A percentile compares a stretch with the other conserved stretches of the same genome.
Conservation (phyloP, 805 yeast genomes). For the Alloascoidea africana region DNA sequence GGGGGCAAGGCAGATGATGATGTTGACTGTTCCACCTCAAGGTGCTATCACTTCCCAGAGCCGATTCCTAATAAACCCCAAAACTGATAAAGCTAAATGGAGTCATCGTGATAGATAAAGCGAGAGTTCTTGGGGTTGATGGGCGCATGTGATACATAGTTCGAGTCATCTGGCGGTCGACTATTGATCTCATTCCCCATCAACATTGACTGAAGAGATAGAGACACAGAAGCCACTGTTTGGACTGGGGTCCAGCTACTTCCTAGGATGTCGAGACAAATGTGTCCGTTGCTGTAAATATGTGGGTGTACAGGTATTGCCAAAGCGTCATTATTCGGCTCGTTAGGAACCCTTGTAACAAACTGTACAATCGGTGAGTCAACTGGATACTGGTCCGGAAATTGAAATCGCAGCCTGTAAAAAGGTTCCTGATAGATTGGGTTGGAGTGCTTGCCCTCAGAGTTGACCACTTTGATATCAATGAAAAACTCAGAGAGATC, state of each 20-base stretch:
- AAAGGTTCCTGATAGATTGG: constrained; percentile 21
- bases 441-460: constrained; percentile 10
- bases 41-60: too few species aligned
- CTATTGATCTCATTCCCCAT: constrained; percentile 26
- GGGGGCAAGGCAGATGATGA: too few species aligned
- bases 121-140: constrained; percentile 32
- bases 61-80: too few species aligned
- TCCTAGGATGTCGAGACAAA: constrained; percentile 55
- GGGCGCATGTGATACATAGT: constrained; percentile 39
- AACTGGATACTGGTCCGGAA: constrained; percentile 37
- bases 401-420: constrained; percentile 28
- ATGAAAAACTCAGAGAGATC: constrained; percentile 20
- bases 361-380: constrained; percentile 44
- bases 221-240: constrained; percentile 17
- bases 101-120: constrained; percentile 51
- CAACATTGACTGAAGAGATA: constrained; percentile 55
- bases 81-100: constrained; percentile 11
- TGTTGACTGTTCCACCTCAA: too few species aligned
- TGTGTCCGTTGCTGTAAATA: constrained; percentile 62
- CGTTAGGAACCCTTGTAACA: constrained; percentile 14
- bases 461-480: constrained; percentile 22
- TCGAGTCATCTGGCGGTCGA: constrained; percentile 42
- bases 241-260: constrained; percentile 57
- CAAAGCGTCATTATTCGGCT: too few species aligned
- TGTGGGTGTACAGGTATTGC: constrained; percentile 70